Base-by-base conservation (phyloP, 768 basidiomycete genomes). In the Terana coerulea region DNA sequence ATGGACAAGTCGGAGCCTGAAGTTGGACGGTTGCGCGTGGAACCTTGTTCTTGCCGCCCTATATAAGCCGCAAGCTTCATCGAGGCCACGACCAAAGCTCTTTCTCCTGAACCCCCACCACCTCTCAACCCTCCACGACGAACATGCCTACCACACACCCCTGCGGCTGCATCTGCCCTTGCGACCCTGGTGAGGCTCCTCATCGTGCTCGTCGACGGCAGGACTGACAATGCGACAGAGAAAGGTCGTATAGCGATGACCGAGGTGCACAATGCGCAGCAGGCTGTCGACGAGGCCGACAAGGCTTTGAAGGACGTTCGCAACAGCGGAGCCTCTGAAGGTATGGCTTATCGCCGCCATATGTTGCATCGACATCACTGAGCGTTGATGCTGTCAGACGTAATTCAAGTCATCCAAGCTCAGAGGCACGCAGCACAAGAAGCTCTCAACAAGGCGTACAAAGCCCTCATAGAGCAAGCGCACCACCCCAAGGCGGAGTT, bases 281-380 rank as follows among this genome's bases (percentile, higher is more conserved):
- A 33, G 30, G 30, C 28, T 7, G 45, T 46, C 3, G 17, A 46
- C 21, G 31, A 46, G 5, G 45, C 45, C 15, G 45, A 46, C 22
- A n/a, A 46, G 19, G 45, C 30, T 21, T 30, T 46, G n/a, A 29
- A 22, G 28, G 30, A 21, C 30, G 34, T 46, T 11, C 45, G 45
- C 29, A 46, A 46, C 19, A 46, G 45, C 31, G 45, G 45, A 21
- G 45, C 45, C 31, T 46, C 45, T 15, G 45, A 46, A 33, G 45
- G 45, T 46, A 11, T 31, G 15, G 19, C 12, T 9, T 24, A n/a
- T 14, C 12, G 7, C 2, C 30, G 9, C 29, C 22, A 8, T 33
- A 19, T 6, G 5, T 11, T 31, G 19, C 17, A 34, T 34, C 17
- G 4, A 33, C 21, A 8, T 22, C 6, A 40, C 45, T 34, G 30